These are phyloP conservation scores for Scleroderma citrinum DNA, from an alignment of 768 basidiomycete genomes.

Conservation along the genomic window DNA sequence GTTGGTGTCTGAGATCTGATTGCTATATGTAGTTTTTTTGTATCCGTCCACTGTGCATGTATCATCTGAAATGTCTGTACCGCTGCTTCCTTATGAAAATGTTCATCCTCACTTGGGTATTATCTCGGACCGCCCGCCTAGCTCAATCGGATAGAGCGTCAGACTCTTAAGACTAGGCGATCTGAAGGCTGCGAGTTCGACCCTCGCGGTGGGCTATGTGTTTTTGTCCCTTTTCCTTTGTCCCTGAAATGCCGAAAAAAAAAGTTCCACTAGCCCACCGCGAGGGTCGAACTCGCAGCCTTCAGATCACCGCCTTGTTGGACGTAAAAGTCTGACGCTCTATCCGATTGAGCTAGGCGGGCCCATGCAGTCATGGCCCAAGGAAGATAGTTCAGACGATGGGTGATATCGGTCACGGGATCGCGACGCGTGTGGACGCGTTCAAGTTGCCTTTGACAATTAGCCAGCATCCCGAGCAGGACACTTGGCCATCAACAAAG, in stretches of 20 bases:
- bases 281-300: constrained; percentile 62
- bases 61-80: background rate
- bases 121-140: constrained; percentile 33
- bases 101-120: no score
- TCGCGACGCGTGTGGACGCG: constrained; percentile 12
- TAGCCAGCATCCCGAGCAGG: no score
- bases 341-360: constrained; percentile 50
- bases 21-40: background rate
- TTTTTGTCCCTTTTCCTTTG: background rate
- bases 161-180: constrained; percentile 38
- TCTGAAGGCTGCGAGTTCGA: constrained; percentile 63
- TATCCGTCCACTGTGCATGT: background rate
- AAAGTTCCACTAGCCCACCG: constrained; percentile 42
- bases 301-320: constrained; percentile 40
- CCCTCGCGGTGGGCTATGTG: constrained; percentile 54
- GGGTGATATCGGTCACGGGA: background rate
- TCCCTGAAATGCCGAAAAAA: background rate
- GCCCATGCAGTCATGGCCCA: constrained; percentile 11
- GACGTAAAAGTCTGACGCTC: constrained; percentile 51
- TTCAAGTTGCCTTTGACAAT: no score
- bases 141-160: constrained; percentile 52
- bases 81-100: background rate
- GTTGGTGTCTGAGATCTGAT: constrained; percentile 29
- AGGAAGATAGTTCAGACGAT: no score
- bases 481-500: no score